Evolutionary conservation across 2,329 filamentous ascomycete species (phyloP).

Genomic region (Beauveria pseudobassiana): DNA sequence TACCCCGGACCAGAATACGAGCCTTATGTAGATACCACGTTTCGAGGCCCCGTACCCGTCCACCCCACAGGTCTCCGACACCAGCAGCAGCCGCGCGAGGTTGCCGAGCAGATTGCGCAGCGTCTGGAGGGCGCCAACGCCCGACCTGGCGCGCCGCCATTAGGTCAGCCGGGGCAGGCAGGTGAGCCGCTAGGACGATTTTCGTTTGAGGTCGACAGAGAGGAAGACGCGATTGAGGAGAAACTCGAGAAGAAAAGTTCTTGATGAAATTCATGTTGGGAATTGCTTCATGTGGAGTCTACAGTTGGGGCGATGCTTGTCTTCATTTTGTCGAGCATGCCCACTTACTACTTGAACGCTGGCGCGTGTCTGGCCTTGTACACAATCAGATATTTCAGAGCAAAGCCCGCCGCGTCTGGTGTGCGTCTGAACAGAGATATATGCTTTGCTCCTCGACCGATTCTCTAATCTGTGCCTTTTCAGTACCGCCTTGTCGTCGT

Average conservation of each 20-base stretch:
- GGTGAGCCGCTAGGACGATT: constrained; percentile 48
- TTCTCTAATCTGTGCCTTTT: too few relatives aligned
- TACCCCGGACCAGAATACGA: constrained; percentile 44
- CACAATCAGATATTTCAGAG: background rate
- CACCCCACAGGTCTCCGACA: constrained; percentile 12
- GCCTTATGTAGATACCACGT: constrained; percentile 57
- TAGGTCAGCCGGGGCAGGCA: constrained; percentile 34
- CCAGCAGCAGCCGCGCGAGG: constrained; percentile 33
- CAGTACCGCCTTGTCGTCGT: too few relatives aligned
- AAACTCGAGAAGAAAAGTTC: background rate
- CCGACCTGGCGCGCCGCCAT: constrained; percentile 26
- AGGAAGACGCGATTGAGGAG: constrained; percentile 21
- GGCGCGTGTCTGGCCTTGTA: background rate
- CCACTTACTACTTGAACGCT: background rate
- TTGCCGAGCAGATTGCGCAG: constrained; percentile 57
- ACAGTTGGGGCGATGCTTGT: background rate
- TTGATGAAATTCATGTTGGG: background rate
- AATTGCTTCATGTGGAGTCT: background rate
- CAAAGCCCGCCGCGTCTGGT: background rate
- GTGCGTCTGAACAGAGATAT: background rate
- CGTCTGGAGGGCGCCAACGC: constrained; percentile 45
- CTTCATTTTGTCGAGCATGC: background rate
- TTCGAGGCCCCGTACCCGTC: constrained; percentile 46
- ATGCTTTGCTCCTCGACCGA: too few relatives aligned
- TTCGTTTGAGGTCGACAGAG: constrained; percentile 43